Conservation (phyloP, 306 rosid species). For the cucumber (Cucumis sativus) region DNA sequence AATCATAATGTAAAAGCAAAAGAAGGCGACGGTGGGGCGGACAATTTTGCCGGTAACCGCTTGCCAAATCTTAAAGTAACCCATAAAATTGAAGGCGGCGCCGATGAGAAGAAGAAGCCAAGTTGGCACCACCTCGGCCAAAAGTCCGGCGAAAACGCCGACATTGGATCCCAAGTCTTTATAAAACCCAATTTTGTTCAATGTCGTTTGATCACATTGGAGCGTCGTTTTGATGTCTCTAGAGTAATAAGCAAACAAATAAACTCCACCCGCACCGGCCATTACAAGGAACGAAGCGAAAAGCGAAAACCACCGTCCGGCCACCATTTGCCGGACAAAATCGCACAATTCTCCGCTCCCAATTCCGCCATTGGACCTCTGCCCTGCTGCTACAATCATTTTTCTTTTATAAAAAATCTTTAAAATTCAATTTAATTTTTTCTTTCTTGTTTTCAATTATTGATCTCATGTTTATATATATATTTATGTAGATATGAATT, state of each 20-base stretch:
- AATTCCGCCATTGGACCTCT: background rate
- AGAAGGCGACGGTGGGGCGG: conserved; percentile 20
- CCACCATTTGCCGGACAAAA: background rate
- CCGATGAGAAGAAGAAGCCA: conserved; percentile 28
- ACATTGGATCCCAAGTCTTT: conserved; percentile 29
- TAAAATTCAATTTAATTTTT: too few species aligned
- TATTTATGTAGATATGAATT: too few species aligned
- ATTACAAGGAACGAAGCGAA: conserved; percentile 6
- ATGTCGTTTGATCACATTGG: conserved; percentile 20
- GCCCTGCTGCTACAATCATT: background rate
- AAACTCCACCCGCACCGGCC: conserved; percentile 26
- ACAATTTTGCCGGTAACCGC: conserved; percentile 9
- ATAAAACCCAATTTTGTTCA: conserved; percentile 19
- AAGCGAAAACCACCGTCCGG: background rate
- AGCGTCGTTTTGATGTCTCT: conserved; percentile 17
- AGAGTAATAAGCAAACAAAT: conserved; percentile 28
- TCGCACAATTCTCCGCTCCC: background rate
- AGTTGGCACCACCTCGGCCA: conserved; percentile 15
- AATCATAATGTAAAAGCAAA: conserved; percentile 21
- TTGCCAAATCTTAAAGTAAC: conserved; percentile 8
- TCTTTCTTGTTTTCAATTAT: too few species aligned
- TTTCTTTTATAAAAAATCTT: background rate
- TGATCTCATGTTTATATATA: background rate
- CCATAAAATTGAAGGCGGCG: conserved; percentile 9
- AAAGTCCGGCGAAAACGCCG: conserved; percentile 18